phyloP scores from a whole-genome alignment of 192 early-diverging fungal species.

The Rhizoclosmatium globosum region DNA sequence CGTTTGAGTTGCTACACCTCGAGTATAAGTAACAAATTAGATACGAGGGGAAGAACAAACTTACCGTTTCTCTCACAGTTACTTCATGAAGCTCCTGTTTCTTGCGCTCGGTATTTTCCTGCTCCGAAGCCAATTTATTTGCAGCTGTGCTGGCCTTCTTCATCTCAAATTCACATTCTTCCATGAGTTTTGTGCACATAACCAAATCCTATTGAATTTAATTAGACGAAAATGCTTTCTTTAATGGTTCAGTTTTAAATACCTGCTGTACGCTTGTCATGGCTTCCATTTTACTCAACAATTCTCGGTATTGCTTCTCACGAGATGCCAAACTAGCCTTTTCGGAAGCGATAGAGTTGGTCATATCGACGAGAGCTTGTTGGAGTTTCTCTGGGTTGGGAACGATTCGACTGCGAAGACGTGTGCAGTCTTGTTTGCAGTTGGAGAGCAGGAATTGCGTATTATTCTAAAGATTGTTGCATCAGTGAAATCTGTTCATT shows the following conservation, averaged over 20 bases:
- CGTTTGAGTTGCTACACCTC: conserved; percentile 52
- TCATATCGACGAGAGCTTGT: conserved; percentile 69
- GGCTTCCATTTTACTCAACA: conserved; percentile 62
- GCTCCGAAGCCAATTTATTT: conserved; percentile 37
- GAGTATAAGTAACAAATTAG: neutral
- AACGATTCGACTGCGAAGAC: conserved; percentile 70
- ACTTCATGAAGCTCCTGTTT: conserved; percentile 48
- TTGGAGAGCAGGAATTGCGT: conserved; percentile 58
- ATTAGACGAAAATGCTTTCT: neutral
- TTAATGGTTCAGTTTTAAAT: conserved; percentile 12
- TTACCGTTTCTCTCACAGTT: conserved; percentile 52
- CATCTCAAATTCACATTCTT: conserved; percentile 67
- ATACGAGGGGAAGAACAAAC: neutral
- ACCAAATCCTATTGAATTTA: conserved; percentile 57
- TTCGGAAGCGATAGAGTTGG: conserved; percentile 45
- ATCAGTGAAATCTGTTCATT: neutral
- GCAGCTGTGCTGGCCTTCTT: conserved; percentile 56
- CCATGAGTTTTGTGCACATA: conserved; percentile 65
- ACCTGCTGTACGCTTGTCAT: conserved; percentile 61
- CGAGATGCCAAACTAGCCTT: conserved; percentile 50
- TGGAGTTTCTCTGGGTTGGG: conserved; percentile 80
- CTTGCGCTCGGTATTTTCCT: conserved; percentile 53
- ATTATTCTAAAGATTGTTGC: conserved; percentile 45
- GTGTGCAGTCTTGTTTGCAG: conserved; percentile 59
- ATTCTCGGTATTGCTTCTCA: conserved; percentile 66